Evolutionary conservation across 2,329 filamentous ascomycete genomes (phyloP), one percentile per base, ranked within the genome.

Genomic region (Fusarium musae): DNA sequence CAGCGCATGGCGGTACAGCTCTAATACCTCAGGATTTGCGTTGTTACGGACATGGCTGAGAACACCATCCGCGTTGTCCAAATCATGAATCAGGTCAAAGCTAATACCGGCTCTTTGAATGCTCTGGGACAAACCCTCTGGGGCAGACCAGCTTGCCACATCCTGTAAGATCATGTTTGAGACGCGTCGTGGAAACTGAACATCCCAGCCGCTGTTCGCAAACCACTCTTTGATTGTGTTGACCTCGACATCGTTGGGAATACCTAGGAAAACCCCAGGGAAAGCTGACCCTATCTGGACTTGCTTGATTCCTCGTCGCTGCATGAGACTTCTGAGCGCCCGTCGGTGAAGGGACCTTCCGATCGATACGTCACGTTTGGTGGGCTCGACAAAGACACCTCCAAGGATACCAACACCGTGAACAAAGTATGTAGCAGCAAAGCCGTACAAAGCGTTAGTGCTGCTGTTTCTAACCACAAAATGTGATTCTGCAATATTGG

Each of bases 381-480:
- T 85, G 0, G 96, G 95, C 74, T 98, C 95, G 42, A 98, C 96
- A 70, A 98, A 93, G n/a, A 98, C 87, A 7, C 93, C 91, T 2
- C 93, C 95, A 57, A 98, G 90, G 23, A 94, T 92, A 21, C 94
- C 94, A 9, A 91, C 91, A 3, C 84, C 84, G 44, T 90, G 90
- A 78, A 93, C 90, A 79, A 90, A 95, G 79, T 97, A 98, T 0
- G 95, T 97, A 1, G 95, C 93, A 78, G 93, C 96, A 81, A 98
- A 98, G 4, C 95, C 95, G 78, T 97, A 98, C 1, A 98, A 84
- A 1, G 93, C 93, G 71, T 94, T 92, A 0, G 95, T 98, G 80
- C 93, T 97, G 83, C 93, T 97, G 80, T 98, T 98, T 26, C 95
- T 90, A 37, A 98, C 95, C 13, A 98, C 95, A 78, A 96, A 97